phyloP scores from a whole-genome alignment of 2,329 filamentous ascomycete species.

The Xylaria sp. region DNA sequence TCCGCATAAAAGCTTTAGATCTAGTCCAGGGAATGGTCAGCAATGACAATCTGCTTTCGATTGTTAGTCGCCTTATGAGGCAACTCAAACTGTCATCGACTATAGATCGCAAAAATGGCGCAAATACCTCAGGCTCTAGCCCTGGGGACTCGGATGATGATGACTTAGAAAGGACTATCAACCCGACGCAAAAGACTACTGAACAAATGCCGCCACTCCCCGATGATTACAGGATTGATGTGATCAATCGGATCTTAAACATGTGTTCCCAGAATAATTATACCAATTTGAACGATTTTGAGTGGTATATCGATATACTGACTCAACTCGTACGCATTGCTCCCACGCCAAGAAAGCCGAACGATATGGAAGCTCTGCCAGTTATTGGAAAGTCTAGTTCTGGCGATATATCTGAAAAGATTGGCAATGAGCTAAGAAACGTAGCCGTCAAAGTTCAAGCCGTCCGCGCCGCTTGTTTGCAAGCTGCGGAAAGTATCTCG shows the following conservation, averaged over 20 bases:
- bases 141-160: constrained; percentile 62
- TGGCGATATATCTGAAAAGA: constrained; percentile 70
- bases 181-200: constrained; percentile 47
- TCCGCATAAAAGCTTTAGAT: constrained; percentile 90
- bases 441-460: constrained; percentile 91
- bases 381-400: constrained; percentile 47
- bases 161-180: constrained; percentile 56
- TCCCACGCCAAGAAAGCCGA: constrained; percentile 57
- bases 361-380: constrained; percentile 49
- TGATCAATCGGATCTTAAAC: constrained; percentile 82
- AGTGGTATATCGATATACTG: constrained; percentile 95
- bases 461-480: constrained; percentile 81
- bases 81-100: constrained; percentile 78
- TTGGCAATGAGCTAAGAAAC: constrained; percentile 88
- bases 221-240: constrained; percentile 84
- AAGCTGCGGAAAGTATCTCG: constrained; percentile 82
- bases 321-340: constrained; percentile 83
- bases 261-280: constrained; percentile 95
- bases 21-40: constrained; percentile 95
- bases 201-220: constrained; percentile 72
- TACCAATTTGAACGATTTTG: constrained; percentile 85
- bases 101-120: constrained; percentile 57
- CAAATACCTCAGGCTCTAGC: constrained; percentile 58
- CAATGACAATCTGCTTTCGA: constrained; percentile 81
- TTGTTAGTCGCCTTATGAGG: constrained; percentile 87